Evolutionary conservation across 1,284 basidiomycete genomes (phyloP).

Genomic region (Sphagnurus paluster): DNA sequence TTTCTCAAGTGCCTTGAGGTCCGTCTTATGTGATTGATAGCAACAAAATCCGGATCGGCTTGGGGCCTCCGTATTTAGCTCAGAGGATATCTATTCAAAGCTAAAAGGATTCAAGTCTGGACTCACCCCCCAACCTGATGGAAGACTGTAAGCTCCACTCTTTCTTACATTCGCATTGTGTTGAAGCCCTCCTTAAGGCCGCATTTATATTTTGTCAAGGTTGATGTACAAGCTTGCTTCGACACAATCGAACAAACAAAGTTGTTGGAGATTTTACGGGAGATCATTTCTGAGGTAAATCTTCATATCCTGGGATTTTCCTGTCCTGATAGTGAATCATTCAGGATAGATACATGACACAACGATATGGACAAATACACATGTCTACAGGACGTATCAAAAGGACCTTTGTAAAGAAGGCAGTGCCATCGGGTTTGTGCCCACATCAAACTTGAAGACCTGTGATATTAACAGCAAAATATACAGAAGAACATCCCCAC

Average conservation of each 20-base stretch:
- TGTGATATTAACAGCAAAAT: conserved; percentile 1
- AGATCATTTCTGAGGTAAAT: conserved; percentile 71
- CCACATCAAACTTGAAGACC: not conserved
- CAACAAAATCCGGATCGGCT: conserved; percentile 61
- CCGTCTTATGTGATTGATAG: conserved; percentile 36
- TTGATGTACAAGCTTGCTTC: conserved; percentile 95
- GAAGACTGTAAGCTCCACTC: conserved; percentile 51
- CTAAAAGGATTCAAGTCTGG: conserved; percentile 71
- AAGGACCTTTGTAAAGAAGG: conserved; percentile 59
- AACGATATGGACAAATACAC: conserved; percentile 63
- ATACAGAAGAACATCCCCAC: conserved; percentile 66
- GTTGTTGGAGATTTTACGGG: conserved; percentile 75
- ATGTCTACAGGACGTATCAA: conserved; percentile 51
- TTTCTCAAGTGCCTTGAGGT: not conserved
- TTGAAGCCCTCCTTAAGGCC: conserved; percentile 51
- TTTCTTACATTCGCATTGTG: not conserved
- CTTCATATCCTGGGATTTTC: not conserved
- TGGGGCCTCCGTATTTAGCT: conserved; percentile 82
- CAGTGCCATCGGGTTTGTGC: conserved; percentile 62
- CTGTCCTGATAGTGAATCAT: not conserved
- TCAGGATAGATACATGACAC: conserved; percentile 67
- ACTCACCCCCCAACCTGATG: conserved; percentile 42
- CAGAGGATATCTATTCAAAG: conserved; percentile 77
- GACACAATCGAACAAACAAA: conserved; percentile 94
- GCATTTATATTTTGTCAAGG: conserved; percentile 91